These are phyloP conservation scores for Otatea glauca DNA, from an alignment of 176 grass and related monocot genomes.

Conservation along the genomic window DNA sequence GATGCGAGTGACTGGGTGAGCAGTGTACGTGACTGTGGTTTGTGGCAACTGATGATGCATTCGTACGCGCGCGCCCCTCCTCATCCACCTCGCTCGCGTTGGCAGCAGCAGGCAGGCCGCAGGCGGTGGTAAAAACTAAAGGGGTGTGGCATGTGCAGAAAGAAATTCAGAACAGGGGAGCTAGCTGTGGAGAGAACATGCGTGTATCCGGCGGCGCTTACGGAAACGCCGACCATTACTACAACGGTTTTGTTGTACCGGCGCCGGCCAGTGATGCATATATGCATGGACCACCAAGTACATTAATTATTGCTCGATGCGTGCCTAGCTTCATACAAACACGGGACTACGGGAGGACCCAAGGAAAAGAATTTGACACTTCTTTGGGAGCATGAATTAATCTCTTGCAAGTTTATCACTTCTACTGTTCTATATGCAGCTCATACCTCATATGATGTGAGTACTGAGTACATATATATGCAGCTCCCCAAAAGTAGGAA, in stretches of 20 bases:
- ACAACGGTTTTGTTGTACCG: slow-evolving; percentile 39
- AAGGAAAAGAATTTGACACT: background rate
- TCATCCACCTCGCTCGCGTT: background rate
- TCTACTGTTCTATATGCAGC: too few relatives aligned
- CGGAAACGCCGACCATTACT: slow-evolving; percentile 32
- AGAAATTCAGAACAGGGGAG: background rate
- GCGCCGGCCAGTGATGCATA: background rate
- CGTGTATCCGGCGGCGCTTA: slow-evolving; percentile 30
- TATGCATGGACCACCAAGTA: slow-evolving; percentile 19
- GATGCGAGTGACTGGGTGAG: slow-evolving; percentile 11
- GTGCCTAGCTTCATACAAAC: background rate
- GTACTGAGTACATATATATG: background rate
- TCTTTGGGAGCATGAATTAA: background rate
- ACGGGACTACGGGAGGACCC: background rate
- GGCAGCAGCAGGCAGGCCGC: too few relatives aligned
- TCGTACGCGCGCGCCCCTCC: background rate
- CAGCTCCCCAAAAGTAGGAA: background rate
- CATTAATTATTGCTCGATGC: background rate
- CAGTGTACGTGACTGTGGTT: slow-evolving; percentile 46
- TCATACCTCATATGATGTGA: background rate
- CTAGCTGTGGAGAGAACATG: background rate
- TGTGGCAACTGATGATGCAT: slow-evolving; percentile 25
- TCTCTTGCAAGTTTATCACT: background rate
- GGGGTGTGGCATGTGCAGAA: background rate
- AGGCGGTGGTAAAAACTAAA: too few relatives aligned